Conservation (phyloP, 495 filamentous ascomycete genomes). For the Aspergillus incahuasiensis region DNA sequence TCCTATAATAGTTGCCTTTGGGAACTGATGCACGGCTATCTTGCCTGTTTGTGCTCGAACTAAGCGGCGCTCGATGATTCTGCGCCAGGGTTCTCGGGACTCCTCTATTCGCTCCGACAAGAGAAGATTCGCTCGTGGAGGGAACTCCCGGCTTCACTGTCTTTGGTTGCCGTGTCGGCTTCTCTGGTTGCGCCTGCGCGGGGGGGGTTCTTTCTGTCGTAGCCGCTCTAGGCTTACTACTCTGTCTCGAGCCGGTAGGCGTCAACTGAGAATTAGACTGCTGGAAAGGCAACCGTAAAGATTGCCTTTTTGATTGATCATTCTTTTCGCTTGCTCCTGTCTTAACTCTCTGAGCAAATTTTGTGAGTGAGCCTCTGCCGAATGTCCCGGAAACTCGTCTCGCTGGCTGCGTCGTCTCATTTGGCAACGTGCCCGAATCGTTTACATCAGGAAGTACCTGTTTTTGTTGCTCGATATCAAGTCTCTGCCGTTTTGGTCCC, state of each 20-base stretch:
- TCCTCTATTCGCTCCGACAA: constrained; percentile 32
- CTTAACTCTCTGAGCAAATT: constrained; percentile 36
- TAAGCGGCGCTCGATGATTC: constrained; percentile 19
- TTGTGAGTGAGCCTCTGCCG: constrained; percentile 29
- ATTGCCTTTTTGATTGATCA: constrained; percentile 23
- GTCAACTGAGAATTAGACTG: constrained; percentile 13
- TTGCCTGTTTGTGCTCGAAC: constrained; percentile 21
- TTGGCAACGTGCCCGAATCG: background rate
- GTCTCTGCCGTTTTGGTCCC: background rate
- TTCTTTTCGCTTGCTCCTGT: constrained; percentile 22
- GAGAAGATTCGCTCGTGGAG: constrained; percentile 9
- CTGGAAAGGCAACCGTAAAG: constrained; percentile 16
- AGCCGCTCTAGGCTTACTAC: constrained; percentile 18
- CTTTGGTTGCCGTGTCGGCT: constrained; percentile 10
- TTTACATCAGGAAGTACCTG: background rate
- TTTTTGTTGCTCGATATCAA: background rate
- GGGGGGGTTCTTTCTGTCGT: constrained; percentile 22
- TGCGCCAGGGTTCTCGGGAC: constrained; percentile 40
- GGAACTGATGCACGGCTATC: constrained; percentile 26
- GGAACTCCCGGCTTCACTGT: constrained; percentile 8
- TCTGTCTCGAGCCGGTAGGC: constrained; percentile 4
- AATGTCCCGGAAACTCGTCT: constrained; percentile 6
- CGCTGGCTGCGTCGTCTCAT: background rate
- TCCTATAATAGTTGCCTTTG: constrained; percentile 43
- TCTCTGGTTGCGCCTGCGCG: constrained; percentile 13